Evolutionary conservation across 495 filamentous ascomycete species (phyloP), one percentile per base, ranked within the genome.

Genomic region (Rhizodiscina lignyota): DNA sequence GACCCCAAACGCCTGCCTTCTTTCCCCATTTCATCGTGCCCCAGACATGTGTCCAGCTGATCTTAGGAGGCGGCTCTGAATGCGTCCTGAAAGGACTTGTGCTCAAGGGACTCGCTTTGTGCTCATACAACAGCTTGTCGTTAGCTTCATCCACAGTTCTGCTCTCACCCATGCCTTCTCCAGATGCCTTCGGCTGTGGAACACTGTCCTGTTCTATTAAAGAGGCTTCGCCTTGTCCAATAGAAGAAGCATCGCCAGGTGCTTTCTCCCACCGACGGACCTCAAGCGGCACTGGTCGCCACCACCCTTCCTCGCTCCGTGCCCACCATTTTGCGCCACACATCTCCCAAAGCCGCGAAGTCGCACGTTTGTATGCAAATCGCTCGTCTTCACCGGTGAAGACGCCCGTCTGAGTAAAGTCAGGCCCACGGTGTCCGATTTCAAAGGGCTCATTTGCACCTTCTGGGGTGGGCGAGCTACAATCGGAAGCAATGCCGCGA

Each of bases 371-470:
- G 38, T 75, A 79, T 0, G 78, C 77, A 44, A 83, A 84, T 10
- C 60, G 59, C 50, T 81, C 77, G 49, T 81, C 78, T 48, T 79
- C 72, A 13, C 78, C 79, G 0, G 71, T 80, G 42, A 81, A 77
- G 0, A 61, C 62, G 21, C 56, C 51, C 0, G 67, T 64, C 24
- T 67, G 60, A 23, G 55, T 58, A 40, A 81, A 82, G 44, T 75
- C 61, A 5, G 54, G 45, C n/a, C n/a, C n/a, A n/a, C n/a, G n/a
- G 5, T 18, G 23, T 26, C 39, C 36, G 8, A 18, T 6, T 22
- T 48, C 41, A 10, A 35, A n/a, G 5, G 11, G n/a, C 8, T 18
- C 8, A 6, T 8, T 18, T 21, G 32, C 37, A 55, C 41, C 28
- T 44, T 5, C 11, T 5, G 30, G 24, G 18, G 24, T 15, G 18